Evolutionary conservation across 2,329 filamentous ascomycete genomes (phyloP).

Genomic region (Arthroderma sp.): DNA sequence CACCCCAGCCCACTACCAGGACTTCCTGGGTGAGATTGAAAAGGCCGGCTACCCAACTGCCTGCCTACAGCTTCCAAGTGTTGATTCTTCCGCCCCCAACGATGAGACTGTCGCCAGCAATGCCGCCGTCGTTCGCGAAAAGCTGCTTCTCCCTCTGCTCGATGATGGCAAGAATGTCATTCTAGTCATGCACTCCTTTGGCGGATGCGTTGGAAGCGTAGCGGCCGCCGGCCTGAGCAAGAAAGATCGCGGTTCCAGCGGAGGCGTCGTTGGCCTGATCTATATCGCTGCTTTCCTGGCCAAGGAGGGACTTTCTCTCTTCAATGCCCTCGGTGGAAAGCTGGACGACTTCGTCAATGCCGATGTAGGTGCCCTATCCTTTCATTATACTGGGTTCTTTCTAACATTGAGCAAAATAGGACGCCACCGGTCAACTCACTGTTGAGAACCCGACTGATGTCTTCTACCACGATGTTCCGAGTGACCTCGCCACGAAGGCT

Average conservation of each 20-base stretch:
- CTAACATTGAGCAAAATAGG: conserved; percentile 4
- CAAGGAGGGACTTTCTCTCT: conserved; percentile 1
- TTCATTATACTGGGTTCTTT: background rate
- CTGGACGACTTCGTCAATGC: background rate
- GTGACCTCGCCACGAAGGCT: conserved; percentile 4
- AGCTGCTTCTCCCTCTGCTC: conserved; percentile 21
- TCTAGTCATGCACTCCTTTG: conserved; percentile 28
- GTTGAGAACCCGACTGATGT: conserved; percentile 3
- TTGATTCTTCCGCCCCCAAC: conserved; percentile 8
- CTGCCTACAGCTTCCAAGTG: conserved; percentile 11
- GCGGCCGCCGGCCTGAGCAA: conserved; percentile 20
- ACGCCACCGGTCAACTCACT: conserved; percentile 5
- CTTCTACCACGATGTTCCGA: conserved; percentile 10
- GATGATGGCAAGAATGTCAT: conserved; percentile 26
- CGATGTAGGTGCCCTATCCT: background rate
- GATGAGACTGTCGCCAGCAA: conserved; percentile 19
- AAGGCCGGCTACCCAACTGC: conserved; percentile 21
- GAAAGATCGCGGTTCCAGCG: conserved; percentile 5
- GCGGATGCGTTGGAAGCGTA: conserved; percentile 21
- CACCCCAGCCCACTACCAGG: conserved; percentile 20
- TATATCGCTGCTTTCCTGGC: conserved; percentile 9
- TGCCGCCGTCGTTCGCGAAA: conserved; percentile 18
- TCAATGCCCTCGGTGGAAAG: conserved; percentile 1
- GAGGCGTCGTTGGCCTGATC: conserved; percentile 9
- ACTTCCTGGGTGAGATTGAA: conserved; percentile 21